Evolutionary conservation across 768 basidiomycete species (phyloP).

Genomic region (Xerocomellus intermedius): DNA sequence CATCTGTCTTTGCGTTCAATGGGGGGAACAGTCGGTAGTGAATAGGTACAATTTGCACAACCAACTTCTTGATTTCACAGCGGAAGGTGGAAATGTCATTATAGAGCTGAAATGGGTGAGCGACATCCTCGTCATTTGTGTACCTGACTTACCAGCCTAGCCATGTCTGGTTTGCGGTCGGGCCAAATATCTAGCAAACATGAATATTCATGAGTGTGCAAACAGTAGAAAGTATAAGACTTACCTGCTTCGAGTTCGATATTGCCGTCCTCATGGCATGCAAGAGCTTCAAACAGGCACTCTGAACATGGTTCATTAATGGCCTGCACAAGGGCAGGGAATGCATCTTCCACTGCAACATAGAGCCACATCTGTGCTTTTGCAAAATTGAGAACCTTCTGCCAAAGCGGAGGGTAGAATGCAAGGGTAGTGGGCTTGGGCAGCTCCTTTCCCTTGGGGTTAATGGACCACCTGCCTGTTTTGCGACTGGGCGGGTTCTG

Average conservation of each 20-base stretch:
- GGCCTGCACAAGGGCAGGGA: background rate
- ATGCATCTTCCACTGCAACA: background rate
- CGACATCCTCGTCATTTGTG: background rate
- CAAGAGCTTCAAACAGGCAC: background rate
- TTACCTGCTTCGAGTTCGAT: background rate
- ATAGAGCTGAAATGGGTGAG: background rate
- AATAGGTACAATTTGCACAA: background rate
- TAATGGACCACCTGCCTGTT: background rate
- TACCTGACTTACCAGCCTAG: background rate
- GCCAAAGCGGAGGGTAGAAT: background rate
- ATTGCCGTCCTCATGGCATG: background rate
- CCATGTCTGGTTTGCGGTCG: background rate
- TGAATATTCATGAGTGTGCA: background rate
- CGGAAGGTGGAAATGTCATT: background rate
- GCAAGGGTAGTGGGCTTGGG: too few species aligned
- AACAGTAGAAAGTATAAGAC: background rate
- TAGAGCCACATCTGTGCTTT: background rate
- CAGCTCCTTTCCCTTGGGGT: too few species aligned
- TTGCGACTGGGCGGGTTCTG: background rate
- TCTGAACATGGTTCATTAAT: background rate
- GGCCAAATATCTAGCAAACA: background rate
- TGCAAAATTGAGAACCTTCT: background rate
- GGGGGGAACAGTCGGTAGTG: background rate
- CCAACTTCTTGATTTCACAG: background rate
- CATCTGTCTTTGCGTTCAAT: background rate